phyloP scores from a whole-genome alignment of 345 rosid genomes.

The Erodium maritimum region DNA sequence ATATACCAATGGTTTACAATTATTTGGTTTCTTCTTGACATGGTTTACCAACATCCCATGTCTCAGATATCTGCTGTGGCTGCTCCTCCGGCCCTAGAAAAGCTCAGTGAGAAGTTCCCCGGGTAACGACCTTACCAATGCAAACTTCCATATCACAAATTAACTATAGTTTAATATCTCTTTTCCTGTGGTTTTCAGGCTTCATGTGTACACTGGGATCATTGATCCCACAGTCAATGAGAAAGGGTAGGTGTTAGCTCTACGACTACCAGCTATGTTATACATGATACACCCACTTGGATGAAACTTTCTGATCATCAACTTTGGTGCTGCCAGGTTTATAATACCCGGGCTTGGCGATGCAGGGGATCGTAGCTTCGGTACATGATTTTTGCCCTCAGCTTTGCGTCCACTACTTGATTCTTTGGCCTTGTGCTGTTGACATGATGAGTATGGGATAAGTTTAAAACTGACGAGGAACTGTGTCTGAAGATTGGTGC shows the following conservation, averaged over 20 bases:
- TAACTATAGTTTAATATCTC: not conserved
- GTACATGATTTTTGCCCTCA: slow-evolving; percentile 26
- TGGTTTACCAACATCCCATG: too few relatives aligned
- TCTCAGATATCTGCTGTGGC: slow-evolving; percentile 84
- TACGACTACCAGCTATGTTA: not conserved
- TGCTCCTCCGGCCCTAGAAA: slow-evolving; percentile 86
- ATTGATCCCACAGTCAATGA: slow-evolving; percentile 78
- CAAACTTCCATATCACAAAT: not conserved
- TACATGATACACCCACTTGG: not conserved
- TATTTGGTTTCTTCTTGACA: too few relatives aligned
- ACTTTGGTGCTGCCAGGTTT: slow-evolving; percentile 28
- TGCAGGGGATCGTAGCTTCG: slow-evolving; percentile 92
- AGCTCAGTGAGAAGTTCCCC: slow-evolving; percentile 86
- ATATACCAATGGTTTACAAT: not conserved
- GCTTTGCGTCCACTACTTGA: too few relatives aligned
- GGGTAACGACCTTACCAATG: slow-evolving; percentile 32
- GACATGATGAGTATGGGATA: not conserved
- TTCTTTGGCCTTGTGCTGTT: slow-evolving; percentile 10
- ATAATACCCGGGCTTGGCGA: slow-evolving; percentile 96
- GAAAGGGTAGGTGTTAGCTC: slow-evolving; percentile 48
- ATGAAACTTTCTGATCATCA: not conserved
- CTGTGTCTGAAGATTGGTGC: too few relatives aligned
- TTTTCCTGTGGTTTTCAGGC: slow-evolving; percentile 33
- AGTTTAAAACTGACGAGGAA: not conserved
- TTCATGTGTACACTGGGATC: slow-evolving; percentile 85